Conservation (phyloP, 345 rosid genomes). For the Eucalyptus leucophloia region DNA sequence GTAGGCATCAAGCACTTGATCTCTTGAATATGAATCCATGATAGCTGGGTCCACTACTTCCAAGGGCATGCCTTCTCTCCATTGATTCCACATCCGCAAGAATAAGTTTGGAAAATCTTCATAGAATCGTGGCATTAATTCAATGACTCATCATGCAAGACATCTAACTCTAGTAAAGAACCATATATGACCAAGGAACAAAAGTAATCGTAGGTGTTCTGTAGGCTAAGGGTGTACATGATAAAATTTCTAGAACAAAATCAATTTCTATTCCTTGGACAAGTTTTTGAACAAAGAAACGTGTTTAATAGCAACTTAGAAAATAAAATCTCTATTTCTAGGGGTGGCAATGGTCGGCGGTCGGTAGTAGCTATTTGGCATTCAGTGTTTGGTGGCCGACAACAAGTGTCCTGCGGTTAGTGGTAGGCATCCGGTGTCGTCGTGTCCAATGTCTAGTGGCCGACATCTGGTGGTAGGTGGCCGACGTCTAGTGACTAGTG, state of each 20-base stretch:
- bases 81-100: slow-evolving; percentile 6
- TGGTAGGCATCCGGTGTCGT: too few species aligned
- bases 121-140: rapidly evolving
- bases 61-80: slow-evolving; percentile 1
- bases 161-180: neutral
- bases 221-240: neutral
- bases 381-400: rapidly evolving
- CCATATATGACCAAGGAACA: neutral
- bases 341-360: rapidly evolving
- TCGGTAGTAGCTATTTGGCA: rapidly evolving
- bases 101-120: neutral
- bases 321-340: too few species aligned
- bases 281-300: too few species aligned
- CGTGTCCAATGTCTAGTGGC: too few species aligned
- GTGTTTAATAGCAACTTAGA: rapidly evolving
- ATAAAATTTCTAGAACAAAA: too few species aligned
- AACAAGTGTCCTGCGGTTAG: too few species aligned
- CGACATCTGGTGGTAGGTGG: rapidly evolving
- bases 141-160: neutral
- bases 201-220: rapidly evolving
- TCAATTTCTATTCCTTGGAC: too few species aligned
- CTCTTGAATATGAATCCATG: neutral
- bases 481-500: rapidly evolving
- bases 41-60: slow-evolving; percentile 2
- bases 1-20: slow-evolving; percentile 11